Conservation (phyloP, 768 basidiomycete genomes). For the Mycena rosella region DNA sequence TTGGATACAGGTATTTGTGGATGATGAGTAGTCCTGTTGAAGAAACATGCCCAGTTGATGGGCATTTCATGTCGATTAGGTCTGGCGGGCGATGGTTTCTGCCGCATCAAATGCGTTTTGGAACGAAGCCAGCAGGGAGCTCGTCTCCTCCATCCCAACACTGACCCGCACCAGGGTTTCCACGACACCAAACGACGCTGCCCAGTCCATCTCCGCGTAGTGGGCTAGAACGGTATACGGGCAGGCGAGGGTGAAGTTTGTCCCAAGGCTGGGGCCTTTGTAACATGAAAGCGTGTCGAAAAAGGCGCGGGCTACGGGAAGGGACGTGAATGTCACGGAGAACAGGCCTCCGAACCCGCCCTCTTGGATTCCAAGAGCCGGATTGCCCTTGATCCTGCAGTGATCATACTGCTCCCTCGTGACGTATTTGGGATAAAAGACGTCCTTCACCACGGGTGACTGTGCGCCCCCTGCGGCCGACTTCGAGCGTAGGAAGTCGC, state of each 20-base stretch:
- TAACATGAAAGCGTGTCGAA: slow-evolving; percentile 85
- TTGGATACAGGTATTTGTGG: slow-evolving; percentile 55
- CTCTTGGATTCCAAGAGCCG: slow-evolving; percentile 44
- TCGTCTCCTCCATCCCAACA: slow-evolving; percentile 88
- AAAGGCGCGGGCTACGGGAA: slow-evolving; percentile 78
- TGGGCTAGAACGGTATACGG: slow-evolving; percentile 96
- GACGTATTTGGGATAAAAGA: slow-evolving; percentile 91
- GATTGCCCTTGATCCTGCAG: slow-evolving; percentile 66
- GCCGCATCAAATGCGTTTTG: slow-evolving; percentile 78
- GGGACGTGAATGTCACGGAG: slow-evolving; percentile 84
- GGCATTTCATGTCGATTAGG: slow-evolving; percentile 7
- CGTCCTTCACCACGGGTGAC: slow-evolving; percentile 75
- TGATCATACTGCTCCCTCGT: slow-evolving; percentile 78
- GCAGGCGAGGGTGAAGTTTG: slow-evolving; percentile 95
- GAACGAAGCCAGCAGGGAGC: slow-evolving; percentile 69
- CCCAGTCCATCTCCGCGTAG: slow-evolving; percentile 92
- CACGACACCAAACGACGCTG: slow-evolving; percentile 88
- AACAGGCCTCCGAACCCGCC: slow-evolving; percentile 91
- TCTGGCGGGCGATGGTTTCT: slow-evolving; percentile 51
- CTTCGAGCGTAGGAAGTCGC: slow-evolving; percentile 78
- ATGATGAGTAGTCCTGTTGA: slow-evolving; percentile 50
- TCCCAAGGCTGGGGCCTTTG: slow-evolving; percentile 94
- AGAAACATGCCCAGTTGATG: slow-evolving; percentile 37
- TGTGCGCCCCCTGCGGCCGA: slow-evolving; percentile 57
- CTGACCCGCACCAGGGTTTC: slow-evolving; percentile 86